Percentiles rank a stretch among this genome's conserved stretches.
These are phyloP conservation scores for Euphorbia celastroides DNA, from an alignment of 441 rosid genomes.

Conservation along the genomic window DNA sequence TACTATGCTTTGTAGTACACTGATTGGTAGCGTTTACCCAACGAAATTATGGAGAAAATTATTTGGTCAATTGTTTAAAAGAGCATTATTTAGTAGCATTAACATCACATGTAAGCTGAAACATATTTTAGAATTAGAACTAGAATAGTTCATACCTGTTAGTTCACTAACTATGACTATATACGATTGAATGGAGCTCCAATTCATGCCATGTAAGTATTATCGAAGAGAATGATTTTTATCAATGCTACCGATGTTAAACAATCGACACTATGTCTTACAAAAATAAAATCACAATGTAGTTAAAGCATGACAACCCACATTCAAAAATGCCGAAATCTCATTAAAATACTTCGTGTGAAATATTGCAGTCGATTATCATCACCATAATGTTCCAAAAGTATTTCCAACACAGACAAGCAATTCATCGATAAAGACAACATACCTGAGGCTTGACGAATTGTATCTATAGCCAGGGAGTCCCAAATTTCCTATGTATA, in stretches of 20 bases:
- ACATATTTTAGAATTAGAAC: background rate
- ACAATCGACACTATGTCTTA: background rate
- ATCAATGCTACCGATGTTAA: background rate
- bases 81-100: background rate
- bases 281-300: background rate
- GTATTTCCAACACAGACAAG: background rate
- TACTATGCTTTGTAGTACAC: background rate
- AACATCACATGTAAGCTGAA: background rate
- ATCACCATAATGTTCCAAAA: background rate
- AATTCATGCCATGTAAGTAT: background rate
- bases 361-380: background rate
- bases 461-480: constrained; percentile 65
- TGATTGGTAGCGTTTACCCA: background rate
- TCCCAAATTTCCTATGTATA: constrained; percentile 67
- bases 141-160: background rate
- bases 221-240: background rate
- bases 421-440: constrained; percentile 5
- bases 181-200: background rate
- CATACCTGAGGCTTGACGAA: constrained; percentile 90
- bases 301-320: background rate
- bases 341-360: background rate
- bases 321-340: background rate
- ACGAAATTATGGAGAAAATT: background rate
- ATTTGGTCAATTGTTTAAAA: background rate
- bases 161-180: background rate